These are phyloP conservation scores for Fusarium nodosum DNA, from an alignment of 2,329 filamentous ascomycete genomes.

Conservation along the genomic window DNA sequence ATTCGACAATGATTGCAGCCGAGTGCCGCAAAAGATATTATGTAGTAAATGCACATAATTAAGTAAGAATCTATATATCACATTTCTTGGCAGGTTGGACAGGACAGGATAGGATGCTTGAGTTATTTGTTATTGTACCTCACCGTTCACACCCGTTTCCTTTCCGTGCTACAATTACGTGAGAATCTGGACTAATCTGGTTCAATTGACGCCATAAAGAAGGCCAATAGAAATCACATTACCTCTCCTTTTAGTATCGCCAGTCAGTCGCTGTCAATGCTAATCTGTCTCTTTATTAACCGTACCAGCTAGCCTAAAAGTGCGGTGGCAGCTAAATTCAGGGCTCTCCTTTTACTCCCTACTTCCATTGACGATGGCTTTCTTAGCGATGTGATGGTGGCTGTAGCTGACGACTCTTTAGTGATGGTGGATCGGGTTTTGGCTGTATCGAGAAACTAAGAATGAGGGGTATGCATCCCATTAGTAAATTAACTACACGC, in stretches of 20 bases:
- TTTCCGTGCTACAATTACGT: constrained; percentile 36
- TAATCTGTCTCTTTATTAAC: neutral
- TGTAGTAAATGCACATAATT: constrained; percentile 1
- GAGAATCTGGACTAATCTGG: constrained; percentile 37
- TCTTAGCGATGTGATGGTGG: constrained; percentile 24
- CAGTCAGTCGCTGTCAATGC: constrained; percentile 1
- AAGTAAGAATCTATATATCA: neutral
- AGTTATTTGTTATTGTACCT: constrained; percentile 4
- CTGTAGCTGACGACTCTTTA: constrained; percentile 21
- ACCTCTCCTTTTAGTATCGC: constrained; percentile 12
- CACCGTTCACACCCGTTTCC: constrained; percentile 33
- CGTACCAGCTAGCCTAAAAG: constrained; percentile 35
- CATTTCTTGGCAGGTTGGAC: constrained; percentile 6
- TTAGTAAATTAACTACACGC: constrained; percentile 35
- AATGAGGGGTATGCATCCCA: constrained; percentile 28
- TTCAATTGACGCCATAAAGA: constrained; percentile 9
- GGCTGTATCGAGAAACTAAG: constrained; percentile 3
- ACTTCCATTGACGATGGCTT: constrained; percentile 16
- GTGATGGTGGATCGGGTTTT: constrained; percentile 1
- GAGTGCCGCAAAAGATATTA: constrained; percentile 32
- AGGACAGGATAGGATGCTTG: neutral
- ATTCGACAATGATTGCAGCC: constrained; percentile 28
- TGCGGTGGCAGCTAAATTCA: constrained; percentile 48
- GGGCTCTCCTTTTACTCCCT: constrained; percentile 22
- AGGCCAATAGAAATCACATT: constrained; percentile 7